These are phyloP conservation scores for Musa balbisiana DNA, from an alignment of 202 grass and related monocot genomes.

Conservation along the genomic window DNA sequence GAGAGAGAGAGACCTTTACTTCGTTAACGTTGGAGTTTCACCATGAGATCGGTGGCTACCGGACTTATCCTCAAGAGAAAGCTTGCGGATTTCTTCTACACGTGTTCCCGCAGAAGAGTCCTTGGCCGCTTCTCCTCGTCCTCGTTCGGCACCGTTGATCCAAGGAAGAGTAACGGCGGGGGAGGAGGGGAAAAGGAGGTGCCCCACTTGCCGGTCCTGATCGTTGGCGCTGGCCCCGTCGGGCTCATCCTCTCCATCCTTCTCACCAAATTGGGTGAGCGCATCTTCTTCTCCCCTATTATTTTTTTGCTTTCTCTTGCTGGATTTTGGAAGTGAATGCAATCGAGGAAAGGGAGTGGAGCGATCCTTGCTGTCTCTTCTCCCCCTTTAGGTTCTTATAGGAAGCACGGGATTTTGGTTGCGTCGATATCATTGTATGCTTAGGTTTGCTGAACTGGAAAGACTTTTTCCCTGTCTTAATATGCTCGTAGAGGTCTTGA, in stretches of 20 bases:
- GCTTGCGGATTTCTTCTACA: neutral
- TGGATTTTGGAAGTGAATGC: neutral
- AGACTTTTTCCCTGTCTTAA: neutral
- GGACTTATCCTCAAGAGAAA: neutral
- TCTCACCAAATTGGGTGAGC: slow-evolving; percentile 75
- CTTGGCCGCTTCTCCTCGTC: slow-evolving; percentile 15
- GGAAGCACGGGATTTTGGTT: no score
- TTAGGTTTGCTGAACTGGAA: no score
- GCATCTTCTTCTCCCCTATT: neutral
- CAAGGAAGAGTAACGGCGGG: neutral
- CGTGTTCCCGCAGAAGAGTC: neutral
- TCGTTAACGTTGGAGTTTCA: no score
- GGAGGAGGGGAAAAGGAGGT: neutral
- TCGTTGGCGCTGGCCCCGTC: slow-evolving; percentile 85
- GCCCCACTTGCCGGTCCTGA: slow-evolving; percentile 66
- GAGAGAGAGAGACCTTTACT: neutral
- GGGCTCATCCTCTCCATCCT: slow-evolving; percentile 88
- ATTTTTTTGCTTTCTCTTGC: neutral
- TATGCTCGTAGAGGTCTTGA: neutral
- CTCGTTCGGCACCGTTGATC: slow-evolving; percentile 32
- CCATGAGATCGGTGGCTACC: slow-evolving; percentile 9
- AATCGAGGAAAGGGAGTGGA: neutral
- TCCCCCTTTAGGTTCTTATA: neutral
- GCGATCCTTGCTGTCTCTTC: neutral
- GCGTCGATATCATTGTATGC: no score